Evolutionary conservation across 768 basidiomycete genomes (phyloP), one percentile per base, ranked within the genome.

Genomic region (Suillus weaverae): DNA sequence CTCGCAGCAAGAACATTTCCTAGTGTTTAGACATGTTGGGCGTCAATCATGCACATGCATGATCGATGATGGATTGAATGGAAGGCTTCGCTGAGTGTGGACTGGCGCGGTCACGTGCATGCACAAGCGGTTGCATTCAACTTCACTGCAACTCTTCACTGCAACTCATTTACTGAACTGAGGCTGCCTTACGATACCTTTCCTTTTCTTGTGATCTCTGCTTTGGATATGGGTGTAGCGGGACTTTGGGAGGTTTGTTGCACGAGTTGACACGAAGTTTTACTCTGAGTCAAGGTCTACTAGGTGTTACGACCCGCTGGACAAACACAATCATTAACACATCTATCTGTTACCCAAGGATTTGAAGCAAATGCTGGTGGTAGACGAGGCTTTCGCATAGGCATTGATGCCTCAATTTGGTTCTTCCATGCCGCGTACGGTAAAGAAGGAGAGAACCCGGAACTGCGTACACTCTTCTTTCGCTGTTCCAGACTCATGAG

Each of bases 401-500:
- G 95, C 3, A 93, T 96, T 55, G 95, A 97, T 71, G 92, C 92
- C 20, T 89, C 80, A 76, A 76, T 93, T 62, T 92, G 90, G 90
- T 90, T 91, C 72, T 91, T 89, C 66, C 92, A 94, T 48, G 75
- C 76, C 4, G 84, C 89, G 30, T 86, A 90, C 68, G 89, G 90
- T 14, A 80, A 77, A 62, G 89, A 91, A 69, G 94, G 94, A 14
- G 92, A 95, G 74, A 95, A 95, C 64, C 94, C 94, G 9, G 91
- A 93, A 62, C 81, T 95, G 10, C 81, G 94, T 33, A 95, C 91
- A 0, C 79, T 91, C 7, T 90, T 95, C 80, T 96, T 94, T 76
- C 90, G 92, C 53, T 94, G 93, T 74, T 87, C 89, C 44, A 86
- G 85, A 30, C 84, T 97, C 3, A 85, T 92, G 75, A 85, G 83